Evolutionary conservation across 257 asterid genomes (phyloP).

Genomic region (Mitragyna speciosa): DNA sequence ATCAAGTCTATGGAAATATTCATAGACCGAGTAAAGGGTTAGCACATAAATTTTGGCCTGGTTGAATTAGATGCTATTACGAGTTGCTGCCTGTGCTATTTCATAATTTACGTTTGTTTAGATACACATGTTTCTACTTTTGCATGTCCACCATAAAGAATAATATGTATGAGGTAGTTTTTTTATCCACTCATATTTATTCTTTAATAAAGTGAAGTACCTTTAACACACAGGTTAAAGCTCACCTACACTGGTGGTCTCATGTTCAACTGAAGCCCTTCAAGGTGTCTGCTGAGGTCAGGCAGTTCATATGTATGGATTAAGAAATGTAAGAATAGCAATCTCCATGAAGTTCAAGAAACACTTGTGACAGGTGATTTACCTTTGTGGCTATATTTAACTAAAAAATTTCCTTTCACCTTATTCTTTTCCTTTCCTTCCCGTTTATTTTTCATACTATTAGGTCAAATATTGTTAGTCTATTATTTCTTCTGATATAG

Average conservation of each 20-base stretch:
- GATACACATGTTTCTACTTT: neutral
- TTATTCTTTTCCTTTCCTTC: neutral
- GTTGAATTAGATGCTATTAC: neutral
- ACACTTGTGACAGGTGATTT: neutral
- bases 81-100: neutral
- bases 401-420: neutral
- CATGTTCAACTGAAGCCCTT: neutral
- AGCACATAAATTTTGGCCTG: neutral
- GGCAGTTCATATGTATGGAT: slow-evolving; percentile 3
- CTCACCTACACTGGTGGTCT: neutral
- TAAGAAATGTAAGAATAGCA: neutral
- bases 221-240: slow-evolving; percentile 9
- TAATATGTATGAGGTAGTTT: neutral
- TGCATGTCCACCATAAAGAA: neutral
- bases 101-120: neutral
- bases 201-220: neutral
- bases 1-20: neutral
- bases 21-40: neutral
- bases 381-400: neutral
- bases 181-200: neutral
- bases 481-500: neutral
- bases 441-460: neutral
- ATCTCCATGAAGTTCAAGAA: slow-evolving; percentile 2
- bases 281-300: neutral
- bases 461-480: slow-evolving; percentile 1